Evolutionary conservation across 2,329 filamentous ascomycete species (phyloP), one percentile per base, ranked within the genome.

Genomic region (Paecilomyces fulvus): DNA sequence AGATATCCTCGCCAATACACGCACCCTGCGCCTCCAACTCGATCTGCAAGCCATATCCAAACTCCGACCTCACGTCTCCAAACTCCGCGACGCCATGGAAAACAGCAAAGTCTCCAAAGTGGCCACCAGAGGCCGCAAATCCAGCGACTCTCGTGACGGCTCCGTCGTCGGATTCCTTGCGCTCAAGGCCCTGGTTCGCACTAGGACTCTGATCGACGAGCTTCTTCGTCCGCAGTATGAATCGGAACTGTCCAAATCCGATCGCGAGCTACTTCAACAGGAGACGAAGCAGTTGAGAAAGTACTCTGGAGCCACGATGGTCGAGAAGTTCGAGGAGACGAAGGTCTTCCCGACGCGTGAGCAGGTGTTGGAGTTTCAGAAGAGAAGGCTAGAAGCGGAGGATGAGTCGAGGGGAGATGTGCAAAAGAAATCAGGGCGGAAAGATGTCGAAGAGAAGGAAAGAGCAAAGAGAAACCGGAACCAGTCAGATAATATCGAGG

Each of bases 121-220:
- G 12, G 30, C 33, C 9, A 53, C 30, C 30, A 51, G 23, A 53
- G 54, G 4, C 58, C 60, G 58, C 48, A 48, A 14, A 7, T 43
- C 10, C 6, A 52, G 49, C 31, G 61, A 31, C 43, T 64, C 64
- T 31, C 57, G 60, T 23, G 59, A 58, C 33, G 62, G 63, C 3
- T 56, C 67, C 30, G 63, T 75, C 6, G 31, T 57, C 3, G 69
- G 66, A 12, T 28, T 52, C 4, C n/a, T 56, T 8, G 62, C 63
- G 21, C 56, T 64, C 12, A 63, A 63, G 57, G 55, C 65, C 59
- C 55, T 69, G 53, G 56, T 58, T 17, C 63, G 67, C 20, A 65
- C 68, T 21, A 65, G 68, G 43, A 64, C 66, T 43, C 54, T 77
- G 54, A 59, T 72, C n/a, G 71, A 74, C n/a, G 67, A 69, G 17